A percentile compares a stretch with the other conserved stretches of the same genome.
These are phyloP conservation scores for Boletus speciosus DNA, from an alignment of 768 basidiomycete genomes.

Conservation along the genomic window DNA sequence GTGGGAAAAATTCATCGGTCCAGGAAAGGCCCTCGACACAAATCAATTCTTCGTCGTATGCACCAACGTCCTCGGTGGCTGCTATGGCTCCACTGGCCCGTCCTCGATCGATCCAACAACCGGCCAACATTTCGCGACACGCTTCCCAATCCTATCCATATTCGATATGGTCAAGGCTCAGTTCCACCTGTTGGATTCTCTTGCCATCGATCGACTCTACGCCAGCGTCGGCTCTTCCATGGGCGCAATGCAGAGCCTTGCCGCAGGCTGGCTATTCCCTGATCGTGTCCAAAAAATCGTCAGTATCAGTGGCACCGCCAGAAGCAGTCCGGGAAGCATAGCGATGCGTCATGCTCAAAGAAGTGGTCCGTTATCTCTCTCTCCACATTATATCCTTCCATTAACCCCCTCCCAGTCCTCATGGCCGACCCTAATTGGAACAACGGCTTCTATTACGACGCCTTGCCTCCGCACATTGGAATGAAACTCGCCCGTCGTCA, in stretches of 20 bases:
- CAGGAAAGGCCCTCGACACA: constrained; percentile 91
- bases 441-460: constrained; percentile 95
- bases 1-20: constrained; percentile 99
- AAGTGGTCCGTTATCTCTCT: constrained; percentile 59
- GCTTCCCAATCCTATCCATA: constrained; percentile 87
- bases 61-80: constrained; percentile 95
- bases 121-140: constrained; percentile 76
- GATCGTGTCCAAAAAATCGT: constrained; percentile 86
- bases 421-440: constrained; percentile 99
- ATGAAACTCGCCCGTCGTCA: constrained; percentile 98
- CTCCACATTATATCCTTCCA: not conserved
- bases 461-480: constrained; percentile 91
- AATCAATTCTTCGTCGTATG: constrained; percentile 90
- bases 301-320: constrained; percentile 91
- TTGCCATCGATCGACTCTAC: constrained; percentile 81
- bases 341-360: constrained; percentile 96
- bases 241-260: constrained; percentile 98
- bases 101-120: constrained; percentile 73
- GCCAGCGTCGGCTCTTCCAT: constrained; percentile 94
- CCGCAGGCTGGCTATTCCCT: constrained; percentile 90
- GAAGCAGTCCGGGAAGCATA: constrained; percentile 87
- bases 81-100: constrained; percentile 96
- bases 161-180: constrained; percentile 98
- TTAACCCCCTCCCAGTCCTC: constrained; percentile 55
- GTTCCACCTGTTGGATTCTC: constrained; percentile 77